Percentiles rank a stretch among this genome's conserved stretches.
Evolutionary conservation across 208 protist species (phyloP).

Genomic region (Acanthamoeba royreba): DNA sequence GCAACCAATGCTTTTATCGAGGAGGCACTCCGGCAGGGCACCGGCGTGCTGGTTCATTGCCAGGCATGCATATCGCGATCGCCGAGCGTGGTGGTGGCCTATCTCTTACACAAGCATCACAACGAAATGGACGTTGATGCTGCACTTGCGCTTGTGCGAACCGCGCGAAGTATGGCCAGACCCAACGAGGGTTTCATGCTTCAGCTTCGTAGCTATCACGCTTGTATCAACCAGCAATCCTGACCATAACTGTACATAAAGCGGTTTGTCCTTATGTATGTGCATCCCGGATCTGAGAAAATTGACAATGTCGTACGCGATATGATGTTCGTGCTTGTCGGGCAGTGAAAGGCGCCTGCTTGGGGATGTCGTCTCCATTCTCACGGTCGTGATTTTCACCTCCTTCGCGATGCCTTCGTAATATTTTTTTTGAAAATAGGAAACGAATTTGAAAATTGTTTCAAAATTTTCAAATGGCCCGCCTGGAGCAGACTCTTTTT

Average conservation of each 20-base stretch:
- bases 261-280: too few species aligned
- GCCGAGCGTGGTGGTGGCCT: not conserved
- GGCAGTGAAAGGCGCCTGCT: too few species aligned
- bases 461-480: too few species aligned
- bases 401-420: too few species aligned
- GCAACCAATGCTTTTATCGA: not conserved
- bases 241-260: not conserved
- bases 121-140: not conserved
- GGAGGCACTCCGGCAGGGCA: not conserved
- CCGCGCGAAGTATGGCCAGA: not conserved
- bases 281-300: too few species aligned
- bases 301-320: too few species aligned
- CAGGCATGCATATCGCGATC: not conserved
- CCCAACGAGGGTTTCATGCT: not conserved
- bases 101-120: not conserved
- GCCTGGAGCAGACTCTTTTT: too few species aligned
- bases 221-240: not conserved
- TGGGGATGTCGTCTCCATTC: too few species aligned
- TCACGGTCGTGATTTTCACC: too few species aligned
- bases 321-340: too few species aligned
- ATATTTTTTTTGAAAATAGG: too few species aligned
- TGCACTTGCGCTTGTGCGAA: not conserved
- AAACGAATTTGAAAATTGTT: too few species aligned
- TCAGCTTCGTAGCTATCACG: not conserved
- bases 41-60: not conserved